These are phyloP conservation scores for Hordeum pubiflorum DNA, from an alignment of 202 grass and related monocot species.

Conservation along the genomic window DNA sequence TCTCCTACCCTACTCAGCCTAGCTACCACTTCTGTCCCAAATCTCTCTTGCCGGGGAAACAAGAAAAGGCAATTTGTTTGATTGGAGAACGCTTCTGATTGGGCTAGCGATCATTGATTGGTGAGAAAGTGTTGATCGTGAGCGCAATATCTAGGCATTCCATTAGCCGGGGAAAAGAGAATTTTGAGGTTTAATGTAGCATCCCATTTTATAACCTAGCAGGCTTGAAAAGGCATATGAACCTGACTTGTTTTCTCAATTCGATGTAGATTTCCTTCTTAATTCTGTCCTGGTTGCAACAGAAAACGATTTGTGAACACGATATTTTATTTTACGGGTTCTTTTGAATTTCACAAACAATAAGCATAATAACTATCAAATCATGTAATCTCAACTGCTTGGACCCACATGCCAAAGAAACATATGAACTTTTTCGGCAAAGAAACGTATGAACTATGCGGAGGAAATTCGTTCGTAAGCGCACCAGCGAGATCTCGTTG, in stretches of 20 bases:
- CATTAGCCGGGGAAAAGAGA: background rate
- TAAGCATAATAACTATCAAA: background rate
- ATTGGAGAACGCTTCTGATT: conserved; percentile 1
- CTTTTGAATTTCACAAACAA: background rate
- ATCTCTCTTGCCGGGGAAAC: background rate
- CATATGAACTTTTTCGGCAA: background rate
- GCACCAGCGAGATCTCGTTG: background rate
- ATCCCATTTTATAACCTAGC: background rate
- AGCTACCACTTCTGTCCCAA: background rate
- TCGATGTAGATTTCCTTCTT: background rate
- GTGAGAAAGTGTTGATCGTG: conserved; percentile 23
- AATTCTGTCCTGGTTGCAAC: background rate
- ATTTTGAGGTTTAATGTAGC: conserved; percentile 15
- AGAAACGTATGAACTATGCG: background rate
- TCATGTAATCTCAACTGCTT: background rate
- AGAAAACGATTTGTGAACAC: background rate
- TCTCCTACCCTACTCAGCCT: background rate
- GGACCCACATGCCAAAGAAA: background rate
- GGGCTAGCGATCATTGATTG: conserved; percentile 9
- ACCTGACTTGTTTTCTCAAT: background rate
- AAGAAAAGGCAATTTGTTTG: background rate
- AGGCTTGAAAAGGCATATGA: background rate
- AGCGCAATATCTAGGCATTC: background rate
- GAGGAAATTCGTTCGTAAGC: background rate
- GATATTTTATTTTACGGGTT: too few relatives aligned